phyloP scores from a whole-genome alignment of 306 rosid genomes.

The Sesbania bispinosa region DNA sequence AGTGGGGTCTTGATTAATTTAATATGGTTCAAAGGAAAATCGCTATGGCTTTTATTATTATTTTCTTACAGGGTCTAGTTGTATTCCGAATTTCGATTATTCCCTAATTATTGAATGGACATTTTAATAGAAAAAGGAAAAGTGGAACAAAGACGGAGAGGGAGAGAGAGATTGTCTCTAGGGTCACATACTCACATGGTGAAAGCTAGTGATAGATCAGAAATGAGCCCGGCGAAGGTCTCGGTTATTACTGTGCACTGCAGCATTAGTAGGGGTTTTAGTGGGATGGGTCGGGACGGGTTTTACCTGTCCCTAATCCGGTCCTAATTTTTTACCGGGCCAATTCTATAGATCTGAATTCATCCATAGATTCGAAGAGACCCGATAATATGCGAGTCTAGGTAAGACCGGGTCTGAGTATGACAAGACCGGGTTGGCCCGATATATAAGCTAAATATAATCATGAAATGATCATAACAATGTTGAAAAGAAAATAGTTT shows the following conservation, averaged over 20 bases:
- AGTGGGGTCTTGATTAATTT: neutral
- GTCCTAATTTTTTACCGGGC: too few species aligned
- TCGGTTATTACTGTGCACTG: slow-evolving; percentile 22
- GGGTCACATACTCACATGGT: slow-evolving; percentile 30
- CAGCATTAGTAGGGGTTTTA: too few species aligned
- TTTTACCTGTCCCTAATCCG: too few species aligned
- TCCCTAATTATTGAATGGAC: slow-evolving; percentile 21
- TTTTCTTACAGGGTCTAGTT: neutral
- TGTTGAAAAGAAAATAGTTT: too few species aligned
- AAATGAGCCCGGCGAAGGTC: slow-evolving; percentile 31
- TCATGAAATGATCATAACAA: too few species aligned
- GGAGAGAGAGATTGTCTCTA: slow-evolving; percentile 12
- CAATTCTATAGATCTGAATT: too few species aligned
- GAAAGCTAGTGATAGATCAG: slow-evolving; percentile 21
- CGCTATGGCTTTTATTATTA: neutral
- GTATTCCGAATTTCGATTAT: slow-evolving; percentile 13
- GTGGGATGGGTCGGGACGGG: too few species aligned
- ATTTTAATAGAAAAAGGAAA: neutral
- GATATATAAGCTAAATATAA: too few species aligned
- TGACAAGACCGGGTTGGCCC: too few species aligned
- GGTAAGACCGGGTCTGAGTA: too few species aligned
- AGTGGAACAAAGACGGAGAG: neutral
- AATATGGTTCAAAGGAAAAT: neutral
- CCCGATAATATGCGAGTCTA: too few species aligned
- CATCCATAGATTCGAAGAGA: too few species aligned